Conservation (phyloP, 306 rosid species). For the Senna siamea region DNA sequence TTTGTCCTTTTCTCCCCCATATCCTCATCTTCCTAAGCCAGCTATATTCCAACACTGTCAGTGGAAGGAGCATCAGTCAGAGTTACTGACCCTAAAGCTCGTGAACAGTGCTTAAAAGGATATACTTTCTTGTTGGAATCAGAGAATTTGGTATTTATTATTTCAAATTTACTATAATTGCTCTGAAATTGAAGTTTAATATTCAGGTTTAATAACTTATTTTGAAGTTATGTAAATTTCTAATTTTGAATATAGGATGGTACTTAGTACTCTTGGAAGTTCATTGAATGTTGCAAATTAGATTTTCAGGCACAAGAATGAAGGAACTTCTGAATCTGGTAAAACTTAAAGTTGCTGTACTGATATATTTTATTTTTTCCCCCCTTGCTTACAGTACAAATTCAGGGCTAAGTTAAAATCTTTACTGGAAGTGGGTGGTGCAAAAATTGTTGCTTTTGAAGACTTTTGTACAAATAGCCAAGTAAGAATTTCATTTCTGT, state of each 20-base stretch:
- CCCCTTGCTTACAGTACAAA: conserved; percentile 57
- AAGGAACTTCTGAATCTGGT: not conserved
- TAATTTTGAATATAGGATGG: conserved; percentile 24
- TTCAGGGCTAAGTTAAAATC: conserved; percentile 61
- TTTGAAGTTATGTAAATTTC: conserved; percentile 25
- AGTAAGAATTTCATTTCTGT: conserved; percentile 54
- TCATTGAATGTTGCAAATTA: conserved; percentile 4
- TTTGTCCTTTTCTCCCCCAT: conserved; percentile 16
- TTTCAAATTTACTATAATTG: conserved; percentile 22
- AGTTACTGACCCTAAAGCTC: conserved; percentile 70
- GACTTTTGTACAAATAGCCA: conserved; percentile 63
- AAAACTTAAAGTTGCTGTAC: not conserved
- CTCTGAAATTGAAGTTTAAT: conserved; percentile 20
- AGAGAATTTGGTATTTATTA: conserved; percentile 54
- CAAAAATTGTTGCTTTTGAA: conserved; percentile 58
- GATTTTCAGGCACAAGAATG: conserved; percentile 5
- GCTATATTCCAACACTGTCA: conserved; percentile 66
- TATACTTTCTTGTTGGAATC: conserved; percentile 76
- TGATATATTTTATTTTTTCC: conserved; percentile 33
- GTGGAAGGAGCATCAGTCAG: conserved; percentile 70
- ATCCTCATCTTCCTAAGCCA: conserved; percentile 46
- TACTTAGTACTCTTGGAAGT: conserved; percentile 12
- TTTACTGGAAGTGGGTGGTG: conserved; percentile 75
- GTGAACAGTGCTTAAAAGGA: conserved; percentile 77
- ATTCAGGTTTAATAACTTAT: conserved; percentile 11